Evolutionary conservation across 257 asterid genomes (phyloP), one percentile per base, ranked within the genome.

Genomic region (Solanum pennellii): DNA sequence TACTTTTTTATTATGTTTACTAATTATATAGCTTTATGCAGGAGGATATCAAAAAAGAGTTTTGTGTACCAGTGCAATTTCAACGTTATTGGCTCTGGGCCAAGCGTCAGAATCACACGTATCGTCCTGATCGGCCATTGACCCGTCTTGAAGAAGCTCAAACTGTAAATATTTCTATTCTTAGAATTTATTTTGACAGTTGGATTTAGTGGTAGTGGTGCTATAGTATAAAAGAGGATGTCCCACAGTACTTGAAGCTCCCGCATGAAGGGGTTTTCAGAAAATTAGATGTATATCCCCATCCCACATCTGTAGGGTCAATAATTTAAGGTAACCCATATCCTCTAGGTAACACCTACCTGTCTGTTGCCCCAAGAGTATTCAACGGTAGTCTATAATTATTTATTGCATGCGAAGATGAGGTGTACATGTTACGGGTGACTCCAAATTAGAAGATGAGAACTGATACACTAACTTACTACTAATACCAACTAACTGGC

Each of bases 81-180:
- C 98, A 93, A 91, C 98, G 98, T 60, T 97, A 93, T 90, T 97
- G 99, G 98, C 88, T 94, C 80, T 97, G 99, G 99, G 98, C 98
- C 65, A 97, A 93, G 90, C 92, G 99, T 77, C 98, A 95, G 90
- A 97, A 97, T 91, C 98, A 94, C 88, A 96, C 99, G 10, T 96
- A 91, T 66, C 98, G 99, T 83, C 99, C 98, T 33, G 94, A 95
- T 91, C 93, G 98, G 83, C 98, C 98, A 21, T 89, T 97, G 90
- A 93, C 95, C 12, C 93, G 93, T 44, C 97, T 91, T 75, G 98
- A 95, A 88, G 99, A 95, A 92, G 88, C 94, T 82, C 98, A 94
- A 89, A 90, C 96, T 86, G 98, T 97, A 92, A 76, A 74, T 42
- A 76, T 42, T 41, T 76, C 59, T 41, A 20, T 12, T 76, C 94